phyloP scores from a whole-genome alignment of 331 rosid genomes.

The Rosa hybrid region DNA sequence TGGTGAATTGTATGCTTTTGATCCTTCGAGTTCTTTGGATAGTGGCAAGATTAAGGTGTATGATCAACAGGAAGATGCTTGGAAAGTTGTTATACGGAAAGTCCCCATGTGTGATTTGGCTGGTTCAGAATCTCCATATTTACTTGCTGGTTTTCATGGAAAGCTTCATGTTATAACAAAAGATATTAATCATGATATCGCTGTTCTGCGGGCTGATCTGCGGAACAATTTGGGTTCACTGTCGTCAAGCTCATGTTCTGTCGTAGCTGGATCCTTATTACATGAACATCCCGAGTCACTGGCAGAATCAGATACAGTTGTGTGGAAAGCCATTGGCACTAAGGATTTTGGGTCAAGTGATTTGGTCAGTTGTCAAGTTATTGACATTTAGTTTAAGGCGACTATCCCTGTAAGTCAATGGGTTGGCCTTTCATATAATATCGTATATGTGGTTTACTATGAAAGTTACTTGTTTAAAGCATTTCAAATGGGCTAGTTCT shows the following conservation, averaged over 20 bases:
- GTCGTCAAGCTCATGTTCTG: slow-evolving; percentile 36
- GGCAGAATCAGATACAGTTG: slow-evolving; percentile 60
- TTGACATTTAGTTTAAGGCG: slow-evolving; percentile 54
- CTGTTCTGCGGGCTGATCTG: slow-evolving; percentile 66
- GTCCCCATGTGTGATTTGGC: slow-evolving; percentile 75
- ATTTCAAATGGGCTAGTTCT: not conserved
- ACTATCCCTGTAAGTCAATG: not conserved
- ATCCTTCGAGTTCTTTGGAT: slow-evolving; percentile 74
- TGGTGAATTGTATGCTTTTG: slow-evolving; percentile 86
- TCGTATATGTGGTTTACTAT: not conserved
- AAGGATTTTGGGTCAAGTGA: slow-evolving; percentile 67
- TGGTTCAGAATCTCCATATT: slow-evolving; percentile 85
- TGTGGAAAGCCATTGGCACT: slow-evolving; percentile 64
- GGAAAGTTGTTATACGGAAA: slow-evolving; percentile 83
- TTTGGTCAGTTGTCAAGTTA: slow-evolving; percentile 87
- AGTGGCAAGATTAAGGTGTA: slow-evolving; percentile 88
- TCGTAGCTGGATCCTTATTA: slow-evolving; percentile 25
- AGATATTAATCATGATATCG: slow-evolving; percentile 59
- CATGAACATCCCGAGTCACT: slow-evolving; percentile 40
- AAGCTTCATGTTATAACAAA: slow-evolving; percentile 91
- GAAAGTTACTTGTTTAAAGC: not conserved
- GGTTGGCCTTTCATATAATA: not conserved
- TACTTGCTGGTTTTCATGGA: slow-evolving; percentile 87
- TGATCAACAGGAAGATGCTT: slow-evolving; percentile 74
- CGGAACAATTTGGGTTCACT: slow-evolving; percentile 33